A percentile compares a stretch with the other conserved stretches of the same genome.
Evolutionary conservation across 768 basidiomycete genomes (phyloP).

Genomic region (Hericium coralloides): DNA sequence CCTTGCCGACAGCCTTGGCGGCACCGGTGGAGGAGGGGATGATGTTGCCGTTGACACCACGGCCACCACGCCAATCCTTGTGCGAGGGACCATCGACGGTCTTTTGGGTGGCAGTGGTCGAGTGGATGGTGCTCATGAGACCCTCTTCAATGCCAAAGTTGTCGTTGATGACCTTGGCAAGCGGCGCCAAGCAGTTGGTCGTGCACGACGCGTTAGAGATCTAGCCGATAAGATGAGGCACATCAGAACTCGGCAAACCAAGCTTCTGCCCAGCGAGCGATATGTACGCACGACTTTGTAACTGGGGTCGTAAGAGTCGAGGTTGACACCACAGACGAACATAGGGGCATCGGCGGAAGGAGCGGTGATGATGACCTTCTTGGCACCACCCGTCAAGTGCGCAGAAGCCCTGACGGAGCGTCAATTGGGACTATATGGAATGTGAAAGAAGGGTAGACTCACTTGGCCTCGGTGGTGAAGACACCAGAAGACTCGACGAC

Average conservation of each 20-base stretch:
- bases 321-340: slow-evolving; percentile 94
- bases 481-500: slow-evolving; percentile 98
- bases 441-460: slow-evolving; percentile 8
- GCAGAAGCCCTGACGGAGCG: slow-evolving; percentile 52
- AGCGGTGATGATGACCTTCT: slow-evolving; percentile 99
- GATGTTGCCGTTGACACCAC: slow-evolving; percentile 95
- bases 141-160: slow-evolving; percentile 94
- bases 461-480: slow-evolving; percentile 95
- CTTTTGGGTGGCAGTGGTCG: slow-evolving; percentile 93
- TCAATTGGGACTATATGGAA: background rate
- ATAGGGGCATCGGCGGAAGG: slow-evolving; percentile 96
- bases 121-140: slow-evolving; percentile 98
- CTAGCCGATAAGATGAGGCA: slow-evolving; percentile 23
- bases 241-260: background rate
- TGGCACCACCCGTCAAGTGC: slow-evolving; percentile 97
- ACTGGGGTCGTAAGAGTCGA: slow-evolving; percentile 83
- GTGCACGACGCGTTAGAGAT: slow-evolving; percentile 99
- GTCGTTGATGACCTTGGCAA: slow-evolving; percentile 97
- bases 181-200: slow-evolving; percentile 98
- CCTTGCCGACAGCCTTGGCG: slow-evolving; percentile 98
- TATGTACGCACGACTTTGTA: slow-evolving; percentile 64
- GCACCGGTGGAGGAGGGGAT: slow-evolving; percentile 99
- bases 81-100: slow-evolving; percentile 89
- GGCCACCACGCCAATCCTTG: slow-evolving; percentile 98
- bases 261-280: background rate